Conservation (phyloP, 129 eudicot genomes). For the Helianthus tuberosus region DNA sequence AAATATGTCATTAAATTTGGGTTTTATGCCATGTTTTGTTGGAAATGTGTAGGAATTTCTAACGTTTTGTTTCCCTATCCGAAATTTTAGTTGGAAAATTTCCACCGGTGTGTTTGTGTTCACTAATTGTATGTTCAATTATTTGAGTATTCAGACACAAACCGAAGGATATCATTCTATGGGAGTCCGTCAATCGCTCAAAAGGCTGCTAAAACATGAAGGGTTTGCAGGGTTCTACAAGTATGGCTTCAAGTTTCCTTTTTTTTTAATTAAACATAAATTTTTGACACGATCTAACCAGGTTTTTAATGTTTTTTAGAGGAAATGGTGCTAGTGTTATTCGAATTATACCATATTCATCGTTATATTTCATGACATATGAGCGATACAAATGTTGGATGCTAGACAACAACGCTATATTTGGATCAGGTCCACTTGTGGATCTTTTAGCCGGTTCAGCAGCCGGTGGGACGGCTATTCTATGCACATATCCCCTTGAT, state of each 20-base stretch:
- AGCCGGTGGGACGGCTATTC: constrained; percentile 94
- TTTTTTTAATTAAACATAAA: neutral
- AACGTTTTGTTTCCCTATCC: no score
- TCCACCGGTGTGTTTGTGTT: no score
- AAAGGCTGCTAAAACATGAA: constrained; percentile 82
- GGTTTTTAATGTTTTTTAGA: constrained; percentile 38
- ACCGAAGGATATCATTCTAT: constrained; percentile 77
- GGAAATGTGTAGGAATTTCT: no score
- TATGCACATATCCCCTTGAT: constrained; percentile 94
- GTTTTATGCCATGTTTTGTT: no score
- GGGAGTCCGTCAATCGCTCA: constrained; percentile 76
- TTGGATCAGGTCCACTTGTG: constrained; percentile 87
- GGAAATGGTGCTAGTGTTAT: constrained; percentile 97
- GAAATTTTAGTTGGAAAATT: no score
- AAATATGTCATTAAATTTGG: no score
- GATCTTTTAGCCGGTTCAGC: constrained; percentile 97
- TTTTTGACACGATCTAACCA: neutral
- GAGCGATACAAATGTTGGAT: constrained; percentile 82
- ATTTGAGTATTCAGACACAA: constrained; percentile 59
- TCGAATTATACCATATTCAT: constrained; percentile 85
- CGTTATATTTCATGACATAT: constrained; percentile 89
- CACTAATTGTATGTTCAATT: neutral
- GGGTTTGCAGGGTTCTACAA: constrained; percentile 82
- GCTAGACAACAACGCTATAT: constrained; percentile 56
- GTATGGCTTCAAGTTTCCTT: constrained; percentile 41